A percentile compares a stretch with the other conserved stretches of the same genome.
Conservation (phyloP, 371 early-diverging fungal genomes). For the Saksenaea oblongispora region DNA sequence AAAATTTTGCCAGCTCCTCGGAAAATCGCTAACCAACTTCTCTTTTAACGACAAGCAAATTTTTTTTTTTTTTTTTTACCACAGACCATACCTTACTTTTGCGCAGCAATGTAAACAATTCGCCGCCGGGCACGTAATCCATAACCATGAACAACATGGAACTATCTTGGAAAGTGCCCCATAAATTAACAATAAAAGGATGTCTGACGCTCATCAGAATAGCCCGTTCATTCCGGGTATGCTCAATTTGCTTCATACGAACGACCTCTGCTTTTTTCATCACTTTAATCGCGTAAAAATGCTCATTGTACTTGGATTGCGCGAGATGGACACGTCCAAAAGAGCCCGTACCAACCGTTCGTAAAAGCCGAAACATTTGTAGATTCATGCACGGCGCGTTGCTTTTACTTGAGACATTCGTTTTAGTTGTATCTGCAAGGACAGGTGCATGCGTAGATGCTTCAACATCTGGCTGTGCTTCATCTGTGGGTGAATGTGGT, state of each 20-base stretch:
- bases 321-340: conserved; percentile 67
- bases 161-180: conserved; percentile 80
- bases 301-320: conserved; percentile 35
- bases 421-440: not conserved
- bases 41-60: not conserved
- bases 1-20: conserved; percentile 83
- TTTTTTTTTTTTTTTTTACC: not conserved
- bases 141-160: conserved; percentile 84
- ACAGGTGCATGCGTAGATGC: not conserved
- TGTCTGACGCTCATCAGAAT: conserved; percentile 74
- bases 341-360: conserved; percentile 69
- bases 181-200: conserved; percentile 80
- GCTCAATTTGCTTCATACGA: conserved; percentile 76
- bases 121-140: conserved; percentile 91
- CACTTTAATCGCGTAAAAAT: conserved; percentile 96
- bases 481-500: not conserved
- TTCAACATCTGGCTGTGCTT: not conserved
- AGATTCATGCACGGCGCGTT: not conserved
- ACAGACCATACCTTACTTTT: conserved; percentile 28
- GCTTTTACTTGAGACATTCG: not conserved
- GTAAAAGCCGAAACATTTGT: conserved; percentile 18
- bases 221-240: conserved; percentile 80
- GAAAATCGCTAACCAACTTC: conserved; percentile 69
- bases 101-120: conserved; percentile 75
- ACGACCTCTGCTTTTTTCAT: conserved; percentile 88